Base-by-base conservation (phyloP, 179 eudicot genomes). In the Monotropa hypopitys region DNA sequence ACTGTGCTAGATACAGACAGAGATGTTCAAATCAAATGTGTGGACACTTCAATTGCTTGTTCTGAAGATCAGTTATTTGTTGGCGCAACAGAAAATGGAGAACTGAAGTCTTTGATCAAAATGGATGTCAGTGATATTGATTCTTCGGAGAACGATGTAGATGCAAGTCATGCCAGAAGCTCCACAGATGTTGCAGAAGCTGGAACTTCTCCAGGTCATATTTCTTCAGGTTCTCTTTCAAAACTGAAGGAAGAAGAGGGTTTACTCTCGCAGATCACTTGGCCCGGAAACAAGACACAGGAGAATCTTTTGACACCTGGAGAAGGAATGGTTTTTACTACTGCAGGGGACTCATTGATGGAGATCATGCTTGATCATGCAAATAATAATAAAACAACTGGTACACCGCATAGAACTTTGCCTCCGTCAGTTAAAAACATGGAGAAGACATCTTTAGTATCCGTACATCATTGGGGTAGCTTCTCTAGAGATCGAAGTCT, bases 41-140 rank as follows among this genome's bases (percentile, higher is more conserved):
- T 85, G 67, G 84, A 83, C 80, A 88, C 68, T 78, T 85, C 92
- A 54, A 87, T 83, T 61, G 82, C 79, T 78, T 66, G 84, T 78
- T 66, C 80, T 83, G 88, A 84, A 79, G 85, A 80, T 69, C 85
- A 75, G 2, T 86, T 86, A 70, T 71, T 74, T 26, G 59, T 67
- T 53, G 81, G 66, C 70, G 53, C 78, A 74, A 73, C 76, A 73
- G 78, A 77, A 70, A 54, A 70, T 72, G 86, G 75, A 63, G 76
- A 80, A 57, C 46, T 28, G n/a, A 70, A 72, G 73, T 65, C 45
- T n/a, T 28, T 12, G 20, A 78, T 76, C 12, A 78, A 78, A 63
- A 70, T 33, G 69, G 78, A 71, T 74, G 56, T 12, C 66, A 42
- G 45, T 76, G 74, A 73, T 76, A 43, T 59, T 74, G 80, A 47